Percentiles rank a stretch among this genome's conserved stretches.
Conservation (phyloP, 2,329 filamentous ascomycete species). For the Hyphodiscus sp. region DNA sequence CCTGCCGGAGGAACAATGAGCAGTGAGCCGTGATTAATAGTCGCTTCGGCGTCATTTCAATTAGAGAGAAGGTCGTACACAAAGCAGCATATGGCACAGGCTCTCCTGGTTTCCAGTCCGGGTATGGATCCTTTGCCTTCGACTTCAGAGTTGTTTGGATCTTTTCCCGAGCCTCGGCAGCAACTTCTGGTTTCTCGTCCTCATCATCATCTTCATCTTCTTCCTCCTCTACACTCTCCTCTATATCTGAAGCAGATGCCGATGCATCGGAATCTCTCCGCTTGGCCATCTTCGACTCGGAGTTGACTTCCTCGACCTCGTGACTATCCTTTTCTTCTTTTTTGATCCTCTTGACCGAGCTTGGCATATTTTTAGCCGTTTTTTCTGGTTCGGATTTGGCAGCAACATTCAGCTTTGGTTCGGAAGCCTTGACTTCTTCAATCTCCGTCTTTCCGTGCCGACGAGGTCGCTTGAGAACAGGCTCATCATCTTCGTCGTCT, state of each 20-base stretch:
- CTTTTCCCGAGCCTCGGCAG: conserved; percentile 71
- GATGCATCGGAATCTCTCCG: conserved; percentile 30
- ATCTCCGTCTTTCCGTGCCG: conserved; percentile 28
- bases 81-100: conserved; percentile 92
- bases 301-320: conserved; percentile 20
- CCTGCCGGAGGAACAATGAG: conserved; percentile 84
- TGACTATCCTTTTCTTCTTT: conserved; percentile 37
- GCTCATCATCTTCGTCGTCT: conserved; percentile 50
- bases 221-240: conserved; percentile 32
- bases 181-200: conserved; percentile 62
- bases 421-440: conserved; percentile 23
- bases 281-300: conserved; percentile 20
- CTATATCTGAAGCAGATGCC: conserved; percentile 42
- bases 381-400: conserved; percentile 4
- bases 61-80: conserved; percentile 87
- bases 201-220: conserved; percentile 47
- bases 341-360: conserved; percentile 15
- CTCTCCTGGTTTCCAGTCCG: conserved; percentile 84
- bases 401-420: conserved; percentile 13
- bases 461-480: conserved; percentile 51
- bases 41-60: conserved; percentile 91
- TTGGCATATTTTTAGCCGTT: conserved; percentile 14
- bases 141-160: conserved; percentile 69
- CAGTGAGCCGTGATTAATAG: conserved; percentile 84
- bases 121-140: conserved; percentile 73